phyloP scores from a whole-genome alignment of 257 asterid genomes.

The Mentha longifolia region DNA sequence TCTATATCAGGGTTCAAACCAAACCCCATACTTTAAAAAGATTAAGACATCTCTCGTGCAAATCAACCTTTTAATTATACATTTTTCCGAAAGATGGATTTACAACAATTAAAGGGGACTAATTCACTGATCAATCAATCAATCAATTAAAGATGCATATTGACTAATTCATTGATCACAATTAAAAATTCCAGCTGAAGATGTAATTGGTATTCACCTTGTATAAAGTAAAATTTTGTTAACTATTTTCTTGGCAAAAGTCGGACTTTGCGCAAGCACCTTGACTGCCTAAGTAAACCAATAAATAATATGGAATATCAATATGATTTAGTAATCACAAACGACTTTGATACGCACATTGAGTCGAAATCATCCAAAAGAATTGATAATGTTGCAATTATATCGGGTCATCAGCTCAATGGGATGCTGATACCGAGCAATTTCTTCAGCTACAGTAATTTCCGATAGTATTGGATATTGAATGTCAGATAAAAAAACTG shows the following conservation, averaged over 20 bases:
- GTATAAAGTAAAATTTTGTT: slow-evolving; percentile 81
- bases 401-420: neutral
- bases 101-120: too few species aligned
- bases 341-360: neutral
- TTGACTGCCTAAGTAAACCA: slow-evolving; percentile 65
- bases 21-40: too few species aligned
- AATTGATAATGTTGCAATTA: neutral
- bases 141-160: too few species aligned
- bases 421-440: slow-evolving; percentile 23
- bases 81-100: too few species aligned
- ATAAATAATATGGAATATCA: slow-evolving; percentile 1
- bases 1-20: too few species aligned
- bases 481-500: neutral
- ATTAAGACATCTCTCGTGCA: too few species aligned
- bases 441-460: slow-evolving; percentile 3
- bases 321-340: slow-evolving; percentile 3
- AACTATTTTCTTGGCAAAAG: slow-evolving; percentile 67
- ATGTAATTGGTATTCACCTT: slow-evolving; percentile 46
- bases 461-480: slow-evolving; percentile 8
- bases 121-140: too few species aligned
- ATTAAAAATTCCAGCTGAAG: slow-evolving; percentile 19
- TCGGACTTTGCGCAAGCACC: slow-evolving; percentile 84
- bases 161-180: neutral
- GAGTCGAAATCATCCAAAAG: slow-evolving; percentile 4
- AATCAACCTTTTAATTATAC: too few species aligned